These are phyloP conservation scores for Mortierella sp. DNA, from an alignment of 371 early-diverging fungal genomes.

Conservation along the genomic window DNA sequence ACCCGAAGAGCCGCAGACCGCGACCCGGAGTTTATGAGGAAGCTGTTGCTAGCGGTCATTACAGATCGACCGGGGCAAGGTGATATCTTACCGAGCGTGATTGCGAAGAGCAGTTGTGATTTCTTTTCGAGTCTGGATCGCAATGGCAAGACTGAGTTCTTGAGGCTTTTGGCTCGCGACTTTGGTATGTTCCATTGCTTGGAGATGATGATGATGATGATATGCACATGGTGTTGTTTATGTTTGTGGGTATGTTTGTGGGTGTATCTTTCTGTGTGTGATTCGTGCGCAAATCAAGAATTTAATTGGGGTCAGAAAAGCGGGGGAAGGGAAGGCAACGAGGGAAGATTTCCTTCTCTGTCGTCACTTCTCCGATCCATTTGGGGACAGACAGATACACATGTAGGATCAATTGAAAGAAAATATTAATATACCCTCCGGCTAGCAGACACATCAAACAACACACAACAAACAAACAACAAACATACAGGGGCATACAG, in stretches of 20 bases:
- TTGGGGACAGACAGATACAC: neutral
- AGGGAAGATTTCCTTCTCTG: neutral
- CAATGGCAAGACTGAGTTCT: slow-evolving; percentile 64
- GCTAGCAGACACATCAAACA: neutral
- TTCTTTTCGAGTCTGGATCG: slow-evolving; percentile 69
- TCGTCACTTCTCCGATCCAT: neutral
- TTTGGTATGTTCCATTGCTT: slow-evolving; percentile 60
- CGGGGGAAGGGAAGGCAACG: neutral
- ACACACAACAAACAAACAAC: too few species aligned
- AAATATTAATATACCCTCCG: neutral
- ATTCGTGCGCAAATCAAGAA: neutral
- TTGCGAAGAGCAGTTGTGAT: slow-evolving; percentile 74
- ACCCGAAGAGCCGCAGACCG: slow-evolving; percentile 31
- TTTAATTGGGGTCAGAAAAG: neutral
- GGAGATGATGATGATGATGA: neutral
- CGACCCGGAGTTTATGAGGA: slow-evolving; percentile 58
- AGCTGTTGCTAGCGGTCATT: slow-evolving; percentile 61
- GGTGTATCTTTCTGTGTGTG: too few species aligned
- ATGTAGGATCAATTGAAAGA: neutral
- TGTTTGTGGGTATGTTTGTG: too few species aligned
- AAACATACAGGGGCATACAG: too few species aligned
- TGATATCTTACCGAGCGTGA: slow-evolving; percentile 67
- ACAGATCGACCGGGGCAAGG: slow-evolving; percentile 61
- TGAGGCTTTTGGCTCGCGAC: slow-evolving; percentile 71
- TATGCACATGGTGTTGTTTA: neutral